Evolutionary conservation across 192 early-diverging fungal species (phyloP).

Genomic region (Glomus cerebriforme): DNA sequence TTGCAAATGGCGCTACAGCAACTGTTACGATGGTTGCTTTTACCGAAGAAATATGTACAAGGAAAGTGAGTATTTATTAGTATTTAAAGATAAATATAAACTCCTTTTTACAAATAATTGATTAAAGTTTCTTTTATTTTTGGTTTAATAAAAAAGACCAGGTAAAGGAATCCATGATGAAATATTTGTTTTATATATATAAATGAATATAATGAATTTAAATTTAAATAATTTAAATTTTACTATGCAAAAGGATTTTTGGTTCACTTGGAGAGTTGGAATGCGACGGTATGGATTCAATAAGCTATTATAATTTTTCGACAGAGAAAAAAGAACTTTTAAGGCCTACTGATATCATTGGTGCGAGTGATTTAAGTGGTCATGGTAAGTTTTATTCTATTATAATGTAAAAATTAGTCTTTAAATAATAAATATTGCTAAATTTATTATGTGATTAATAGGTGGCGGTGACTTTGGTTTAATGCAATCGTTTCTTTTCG

Average conservation of each 20-base stretch:
- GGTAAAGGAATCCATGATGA: not conserved
- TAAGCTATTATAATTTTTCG: constrained; percentile 17
- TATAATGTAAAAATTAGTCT: not conserved
- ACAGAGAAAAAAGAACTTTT: constrained; percentile 16
- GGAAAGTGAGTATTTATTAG: constrained; percentile 25
- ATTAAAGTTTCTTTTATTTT: not conserved
- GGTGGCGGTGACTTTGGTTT: constrained; percentile 32
- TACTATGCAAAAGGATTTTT: constrained; percentile 5
- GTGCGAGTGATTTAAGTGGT: not conserved
- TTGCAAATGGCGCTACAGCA: constrained; percentile 36
- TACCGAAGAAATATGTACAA: constrained; percentile 26
- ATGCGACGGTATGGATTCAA: constrained; percentile 18
- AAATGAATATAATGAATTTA: not conserved
- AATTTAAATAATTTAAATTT: not conserved
- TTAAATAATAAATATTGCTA: not conserved
- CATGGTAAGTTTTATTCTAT: constrained; percentile 4
- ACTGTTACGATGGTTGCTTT: constrained; percentile 34
- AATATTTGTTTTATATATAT: constrained; percentile 15
- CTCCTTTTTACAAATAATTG: not conserved
- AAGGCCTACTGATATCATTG: not conserved
- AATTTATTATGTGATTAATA: not conserved
- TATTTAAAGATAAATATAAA: not conserved
- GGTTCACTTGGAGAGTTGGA: constrained; percentile 20
- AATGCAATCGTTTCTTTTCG: constrained; percentile 13
- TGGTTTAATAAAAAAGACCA: not conserved